Base-by-base conservation (phyloP, 1,284 basidiomycete genomes). In the Puccinia hordei region DNA sequence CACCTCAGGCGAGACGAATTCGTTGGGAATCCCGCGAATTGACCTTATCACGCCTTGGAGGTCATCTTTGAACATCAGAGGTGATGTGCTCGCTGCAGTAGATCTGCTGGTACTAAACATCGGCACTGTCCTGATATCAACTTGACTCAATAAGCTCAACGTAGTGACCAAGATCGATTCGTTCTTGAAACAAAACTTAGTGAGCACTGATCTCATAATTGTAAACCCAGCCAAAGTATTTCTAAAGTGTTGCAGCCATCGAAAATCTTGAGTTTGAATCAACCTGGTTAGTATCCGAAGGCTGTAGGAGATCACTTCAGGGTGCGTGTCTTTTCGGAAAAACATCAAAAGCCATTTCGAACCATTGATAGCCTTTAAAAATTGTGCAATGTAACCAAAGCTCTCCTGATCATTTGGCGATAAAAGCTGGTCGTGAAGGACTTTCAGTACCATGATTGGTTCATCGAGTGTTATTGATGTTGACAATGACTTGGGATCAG, bases 261-360 rank as follows among this genome's bases (percentile, higher is more conserved):
- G 65, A 46, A 72, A 59, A 27, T 80, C 68, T 63, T 80, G 77
- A 1, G 77, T 72, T 51, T 80, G 77, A 82, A 90, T 88, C 78
- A 91, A 86, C 33, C 88, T 86, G 65, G 92, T 87, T 51, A 93
- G 85, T 12, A 87, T 87, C 19, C 94, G 86, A 49, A 71, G 68
- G 46, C 92, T 87, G 81, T 90, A 88, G 35, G 88, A 87, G 19
- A 89, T 90, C 5, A 91, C 87, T 27, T 87, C 82, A 0, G 92
- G 86, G 1, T 90, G 87, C 0, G 92, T 91, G 35, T 88, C 88
- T 24, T 91, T 89, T 8, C 91, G 90, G 2, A 94, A 89, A 33
- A 94, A 88, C 8, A 94, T 87, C 22, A 93, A 87, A 75, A 88
- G 89, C 41, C 94, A 90, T 3, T 92, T 90, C 10, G 91, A 89